Conservation (phyloP, 805 yeast species). For the Sugiyamaella smithiae region DNA sequence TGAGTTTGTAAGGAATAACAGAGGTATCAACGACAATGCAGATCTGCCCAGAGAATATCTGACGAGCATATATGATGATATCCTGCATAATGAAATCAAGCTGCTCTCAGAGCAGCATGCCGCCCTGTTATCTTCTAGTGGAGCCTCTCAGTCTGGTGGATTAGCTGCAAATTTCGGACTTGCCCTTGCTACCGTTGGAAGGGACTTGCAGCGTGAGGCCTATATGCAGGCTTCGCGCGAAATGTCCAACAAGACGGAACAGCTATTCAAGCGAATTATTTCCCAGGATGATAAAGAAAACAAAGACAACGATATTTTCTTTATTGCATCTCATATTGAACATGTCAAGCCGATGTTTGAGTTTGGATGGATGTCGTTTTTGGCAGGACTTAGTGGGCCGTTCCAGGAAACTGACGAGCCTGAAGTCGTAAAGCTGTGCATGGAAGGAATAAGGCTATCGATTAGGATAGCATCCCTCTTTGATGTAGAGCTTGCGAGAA, state of each 20-base stretch:
- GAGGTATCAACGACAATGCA: slow-evolving; percentile 89
- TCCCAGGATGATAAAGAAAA: slow-evolving; percentile 41
- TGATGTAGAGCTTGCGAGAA: slow-evolving; percentile 78
- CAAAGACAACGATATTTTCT: slow-evolving; percentile 50
- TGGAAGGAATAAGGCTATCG: slow-evolving; percentile 84
- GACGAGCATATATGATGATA: slow-evolving; percentile 69
- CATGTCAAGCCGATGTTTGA: slow-evolving; percentile 93
- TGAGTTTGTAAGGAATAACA: slow-evolving; percentile 80
- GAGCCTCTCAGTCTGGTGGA: slow-evolving; percentile 30
- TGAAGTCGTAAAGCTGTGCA: slow-evolving; percentile 52
- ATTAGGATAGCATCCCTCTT: slow-evolving; percentile 81
- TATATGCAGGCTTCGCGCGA: slow-evolving; percentile 91
- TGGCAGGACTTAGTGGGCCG: slow-evolving; percentile 93
- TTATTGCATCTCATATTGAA: slow-evolving; percentile 81
- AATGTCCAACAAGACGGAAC: slow-evolving; percentile 85
- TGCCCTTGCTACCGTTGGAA: slow-evolving; percentile 48
- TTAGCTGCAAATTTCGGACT: slow-evolving; percentile 35
- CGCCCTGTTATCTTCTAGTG: slow-evolving; percentile 66
- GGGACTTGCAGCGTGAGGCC: slow-evolving; percentile 75
- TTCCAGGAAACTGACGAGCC: slow-evolving; percentile 78
- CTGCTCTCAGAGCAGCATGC: slow-evolving; percentile 92
- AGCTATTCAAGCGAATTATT: slow-evolving; percentile 61
- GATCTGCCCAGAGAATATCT: slow-evolving; percentile 76
- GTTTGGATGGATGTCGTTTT: slow-evolving; percentile 92
- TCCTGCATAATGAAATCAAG: slow-evolving; percentile 80